Percentiles rank a stretch among this genome's conserved stretches.
These are phyloP conservation scores for Monosporozyma siamensis DNA, from an alignment of 805 yeast species.

Conservation along the genomic window DNA sequence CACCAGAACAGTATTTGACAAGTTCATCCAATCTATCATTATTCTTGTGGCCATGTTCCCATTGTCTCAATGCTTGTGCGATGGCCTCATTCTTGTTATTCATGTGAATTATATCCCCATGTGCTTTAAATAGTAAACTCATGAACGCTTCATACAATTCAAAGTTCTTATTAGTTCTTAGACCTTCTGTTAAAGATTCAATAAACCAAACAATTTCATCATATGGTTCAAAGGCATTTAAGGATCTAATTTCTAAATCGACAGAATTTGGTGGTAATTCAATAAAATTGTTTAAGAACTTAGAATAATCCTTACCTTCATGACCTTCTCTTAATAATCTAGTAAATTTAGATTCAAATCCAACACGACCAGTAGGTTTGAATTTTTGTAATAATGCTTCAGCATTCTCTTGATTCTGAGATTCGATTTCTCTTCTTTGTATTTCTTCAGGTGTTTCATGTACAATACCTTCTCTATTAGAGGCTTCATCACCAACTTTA, in stretches of 20 bases:
- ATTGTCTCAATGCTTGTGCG: conserved; percentile 37
- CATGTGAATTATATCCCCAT: conserved; percentile 65
- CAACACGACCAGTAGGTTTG: conserved; percentile 27
- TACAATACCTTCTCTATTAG: conserved; percentile 31
- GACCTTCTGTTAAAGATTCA: conserved; percentile 54
- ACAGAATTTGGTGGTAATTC: conserved; percentile 63
- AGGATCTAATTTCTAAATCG: conserved; percentile 80
- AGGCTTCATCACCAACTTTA: conserved; percentile 62
- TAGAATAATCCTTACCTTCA: conserved; percentile 32
- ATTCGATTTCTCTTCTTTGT: conserved; percentile 11
- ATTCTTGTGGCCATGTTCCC: conserved; percentile 39
- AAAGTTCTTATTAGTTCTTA: conserved; percentile 46
- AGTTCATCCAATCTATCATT: conserved; percentile 51
- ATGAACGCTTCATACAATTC: conserved; percentile 80
- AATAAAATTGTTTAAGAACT: conserved; percentile 48
- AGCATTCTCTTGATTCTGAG: conserved; percentile 14
- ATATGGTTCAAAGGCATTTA: conserved; percentile 57
- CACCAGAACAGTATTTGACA: conserved; percentile 75
- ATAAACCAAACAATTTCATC: conserved; percentile 58
- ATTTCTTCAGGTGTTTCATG: conserved; percentile 18
- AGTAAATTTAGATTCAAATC: conserved; percentile 71
- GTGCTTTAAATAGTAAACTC: conserved; percentile 62
- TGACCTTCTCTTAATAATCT: conserved; percentile 47
- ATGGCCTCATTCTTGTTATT: conserved; percentile 34
- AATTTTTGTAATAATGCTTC: conserved; percentile 24